Conservation (phyloP, 164 flowering plant species). For the Platanus orientalis region DNA sequence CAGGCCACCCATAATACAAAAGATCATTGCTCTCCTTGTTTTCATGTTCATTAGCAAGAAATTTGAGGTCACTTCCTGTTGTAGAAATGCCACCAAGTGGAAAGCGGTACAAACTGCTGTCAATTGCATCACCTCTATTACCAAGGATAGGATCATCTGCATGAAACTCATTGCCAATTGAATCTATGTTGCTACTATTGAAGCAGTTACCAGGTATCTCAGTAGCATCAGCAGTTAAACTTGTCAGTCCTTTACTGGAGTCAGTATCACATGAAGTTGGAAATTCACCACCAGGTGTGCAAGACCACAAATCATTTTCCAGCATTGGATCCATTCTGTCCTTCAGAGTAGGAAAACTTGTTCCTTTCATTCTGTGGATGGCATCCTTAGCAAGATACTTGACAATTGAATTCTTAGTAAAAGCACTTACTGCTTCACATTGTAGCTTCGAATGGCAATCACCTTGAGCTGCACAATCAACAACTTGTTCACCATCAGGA, state of each 20-base stretch:
- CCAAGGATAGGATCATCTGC: constrained; percentile 30
- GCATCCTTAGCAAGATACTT: constrained; percentile 17
- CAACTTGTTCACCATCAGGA: constrained; percentile 10
- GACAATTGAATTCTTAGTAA: constrained; percentile 18
- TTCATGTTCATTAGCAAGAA: constrained; percentile 38
- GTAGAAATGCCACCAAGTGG: constrained; percentile 41
- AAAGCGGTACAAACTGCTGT: constrained; percentile 32
- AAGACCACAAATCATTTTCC: constrained; percentile 46
- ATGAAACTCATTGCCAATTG: constrained; percentile 26
- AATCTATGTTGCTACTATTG: constrained; percentile 25
- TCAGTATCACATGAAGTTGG: constrained; percentile 36
- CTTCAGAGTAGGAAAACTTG: constrained; percentile 13
- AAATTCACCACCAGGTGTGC: constrained; percentile 32
- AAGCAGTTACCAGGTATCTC: constrained; percentile 35
- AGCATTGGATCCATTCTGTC: constrained; percentile 31
- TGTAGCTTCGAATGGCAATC: constrained; percentile 41
- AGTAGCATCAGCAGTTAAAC: constrained; percentile 32
- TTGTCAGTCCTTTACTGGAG: constrained; percentile 21
- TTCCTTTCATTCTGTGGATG: constrained; percentile 27
- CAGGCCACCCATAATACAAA: constrained; percentile 65
- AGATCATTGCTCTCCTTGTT: constrained; percentile 46
- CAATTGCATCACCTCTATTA: constrained; percentile 31
- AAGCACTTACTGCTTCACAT: constrained; percentile 24
- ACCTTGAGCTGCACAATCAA: constrained; percentile 15
- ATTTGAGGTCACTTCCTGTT: constrained; percentile 41